Base-by-base conservation (phyloP, 2,329 filamentous ascomycete species). In the Aspergillus brunneoviolaceus region DNA sequence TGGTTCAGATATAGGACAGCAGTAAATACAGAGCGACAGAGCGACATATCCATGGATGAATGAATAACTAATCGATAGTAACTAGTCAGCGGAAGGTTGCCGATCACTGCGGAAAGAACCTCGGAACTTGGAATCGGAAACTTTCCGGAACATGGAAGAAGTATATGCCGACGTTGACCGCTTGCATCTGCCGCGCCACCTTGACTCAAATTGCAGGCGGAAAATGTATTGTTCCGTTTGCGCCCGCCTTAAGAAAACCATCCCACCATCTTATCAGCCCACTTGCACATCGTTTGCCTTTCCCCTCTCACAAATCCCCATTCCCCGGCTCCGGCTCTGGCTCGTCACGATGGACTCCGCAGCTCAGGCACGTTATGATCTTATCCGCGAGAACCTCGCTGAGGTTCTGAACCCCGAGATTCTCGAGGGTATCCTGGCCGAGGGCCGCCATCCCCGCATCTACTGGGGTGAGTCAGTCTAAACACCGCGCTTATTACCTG, bases 341-440 rank as follows among this genome's bases (percentile, higher is more conserved):
- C 39, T 19, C 16, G 39, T 19, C 39, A 45, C n/a, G 16, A 45
- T 45, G 39, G 39, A 45, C 5, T 45, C 39, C 16, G 39, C 39
- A 45, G 39, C 39, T 6, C 39, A 45, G 39, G 39, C 39, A 16
- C 39, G 39, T 45, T 45, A 19, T 29, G 61, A 51, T 27, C 85
- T 96, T 71, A 96, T 96, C 79, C 86, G 84, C 63, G 87, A 88
- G 74, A 95, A 95, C 76, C 82, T 96, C 60, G 86, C 88, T 63
- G 92, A 96, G 81, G 81, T 91, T 53, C 84, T 96, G 62, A 93
- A 95, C 72, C 87, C 87, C 25, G 91, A 82, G 55, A 60, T 75
- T 6, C 68, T 76, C 39, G 67, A 76, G 54, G 52, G 48, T 4
- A 65, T 75, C 27, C 60, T 77, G 11, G 63, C 62, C 0, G 67